phyloP scores from a whole-genome alignment of 2,329 filamentous ascomycete genomes.

The Alternaria hordeiaustralica region DNA sequence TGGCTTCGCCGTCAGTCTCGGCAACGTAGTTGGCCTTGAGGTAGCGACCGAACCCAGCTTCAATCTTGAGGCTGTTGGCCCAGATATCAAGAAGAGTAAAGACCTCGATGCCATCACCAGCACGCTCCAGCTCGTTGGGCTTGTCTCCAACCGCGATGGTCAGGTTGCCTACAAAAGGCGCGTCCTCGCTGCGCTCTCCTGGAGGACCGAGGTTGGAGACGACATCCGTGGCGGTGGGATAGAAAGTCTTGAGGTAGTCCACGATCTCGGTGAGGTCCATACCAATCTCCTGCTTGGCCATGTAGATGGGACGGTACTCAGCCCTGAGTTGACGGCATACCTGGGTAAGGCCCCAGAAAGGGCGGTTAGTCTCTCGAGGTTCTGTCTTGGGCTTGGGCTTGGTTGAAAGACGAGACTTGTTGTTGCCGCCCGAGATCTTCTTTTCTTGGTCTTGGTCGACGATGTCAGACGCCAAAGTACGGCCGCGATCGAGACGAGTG shows the following conservation, averaged over 20 bases:
- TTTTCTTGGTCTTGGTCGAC: conserved; percentile 14
- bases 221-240: conserved; percentile 6
- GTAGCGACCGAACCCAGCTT: conserved; percentile 41
- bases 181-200: conserved; percentile 11
- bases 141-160: conserved; percentile 35
- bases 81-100: conserved; percentile 34
- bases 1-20: conserved; percentile 37
- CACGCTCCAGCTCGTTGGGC: conserved; percentile 16
- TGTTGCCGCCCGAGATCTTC: conserved; percentile 3
- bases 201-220: conserved; percentile 5
- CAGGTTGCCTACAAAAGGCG: conserved; percentile 33
- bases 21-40: conserved; percentile 17
- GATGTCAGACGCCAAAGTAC: conserved; percentile 24
- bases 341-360: conserved; percentile 35
- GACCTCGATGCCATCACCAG: conserved; percentile 25
- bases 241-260: conserved; percentile 31
- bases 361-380: conserved; percentile 27
- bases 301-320: conserved; percentile 34
- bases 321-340: conserved; percentile 32
- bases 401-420: neutral
- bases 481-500: conserved; percentile 26
- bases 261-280: conserved; percentile 32
- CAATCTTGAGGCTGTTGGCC: conserved; percentile 37
- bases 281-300: conserved; percentile 34
- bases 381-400: conserved; percentile 6